Evolutionary conservation across 139 green algal species (phyloP), one percentile per base, ranked within the genome.

Genomic region (Deuterostichococcus epilithicus): DNA sequence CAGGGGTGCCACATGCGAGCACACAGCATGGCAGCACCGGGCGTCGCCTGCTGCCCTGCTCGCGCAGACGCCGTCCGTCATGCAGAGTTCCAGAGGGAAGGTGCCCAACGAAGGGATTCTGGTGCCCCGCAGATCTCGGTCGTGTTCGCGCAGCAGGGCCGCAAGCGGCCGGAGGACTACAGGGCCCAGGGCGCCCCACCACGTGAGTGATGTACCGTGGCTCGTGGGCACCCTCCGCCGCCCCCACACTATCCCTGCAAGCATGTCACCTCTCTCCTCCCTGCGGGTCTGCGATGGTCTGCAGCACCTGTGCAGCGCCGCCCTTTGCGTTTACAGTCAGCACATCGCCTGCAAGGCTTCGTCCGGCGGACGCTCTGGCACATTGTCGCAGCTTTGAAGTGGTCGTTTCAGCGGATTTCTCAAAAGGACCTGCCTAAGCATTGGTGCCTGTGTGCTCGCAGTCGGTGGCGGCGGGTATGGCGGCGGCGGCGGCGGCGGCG

Each of bases 101-200:
- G n/a, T n/a, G n/a, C n/a, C n/a, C n/a, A n/a, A n/a, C n/a, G n/a
- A n/a, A n/a, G n/a, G n/a, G n/a, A n/a, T n/a, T n/a, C n/a, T n/a
- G n/a, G n/a, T n/a, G n/a, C n/a, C n/a, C 25, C 72, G 76, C 76
- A 85, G 80, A 70, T 86, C 35, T 80, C 70, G 25, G 80, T 87
- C 1, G 74, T 78, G 1, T 86, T 84, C 72, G 85, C 85, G 1
- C 71, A 82, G 80, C 80, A 88, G 70, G 85, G 85, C 0, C 78
- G 85, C 38, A 88, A 88, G 52, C 74, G 82, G 30, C 85, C 85
- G 39, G 85, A 90, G 23, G 85, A 90, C 65, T 88, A 84, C 77
- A 70, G 75, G 25, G 58, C 47, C 34, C 30, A 26, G 8, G 59
- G 35, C 33, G 77, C 69, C 25, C 34, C 68, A 15, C 30, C 38